Percentiles rank a stretch among this genome's conserved stretches.
Evolutionary conservation across 805 yeast genomes (phyloP).

Genomic region (Teunomyces gatunensis): DNA sequence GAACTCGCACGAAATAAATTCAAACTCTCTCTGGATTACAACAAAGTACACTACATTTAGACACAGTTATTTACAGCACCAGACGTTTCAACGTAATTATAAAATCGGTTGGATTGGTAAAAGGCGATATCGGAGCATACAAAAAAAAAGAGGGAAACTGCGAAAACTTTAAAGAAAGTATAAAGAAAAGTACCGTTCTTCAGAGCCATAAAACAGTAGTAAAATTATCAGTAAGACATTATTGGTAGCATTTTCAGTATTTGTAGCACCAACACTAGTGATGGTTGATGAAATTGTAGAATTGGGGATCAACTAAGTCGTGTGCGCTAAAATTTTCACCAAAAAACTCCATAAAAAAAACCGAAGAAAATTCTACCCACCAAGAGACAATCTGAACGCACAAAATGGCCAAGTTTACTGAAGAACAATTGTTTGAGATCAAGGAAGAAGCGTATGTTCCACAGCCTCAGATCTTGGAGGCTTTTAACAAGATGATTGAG

Average conservation of each 20-base stretch:
- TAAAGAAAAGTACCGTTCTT: no score
- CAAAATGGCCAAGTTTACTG: constrained; percentile 60
- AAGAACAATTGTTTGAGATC: constrained; percentile 61
- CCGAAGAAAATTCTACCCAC: not conserved
- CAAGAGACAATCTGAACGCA: not conserved
- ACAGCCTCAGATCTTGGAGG: constrained; percentile 59
- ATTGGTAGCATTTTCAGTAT: no score
- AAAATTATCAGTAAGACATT: no score
- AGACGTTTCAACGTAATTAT: not conserved
- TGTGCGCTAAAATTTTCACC: not conserved
- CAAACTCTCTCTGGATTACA: no score
- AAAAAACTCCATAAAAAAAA: not conserved
- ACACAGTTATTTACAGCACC: not conserved
- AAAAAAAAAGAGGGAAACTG: not conserved
- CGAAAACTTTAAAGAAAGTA: not conserved
- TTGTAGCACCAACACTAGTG: no score
- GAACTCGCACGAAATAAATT: not conserved
- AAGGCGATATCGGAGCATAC: no score
- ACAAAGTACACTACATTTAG: no score
- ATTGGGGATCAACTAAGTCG: not conserved
- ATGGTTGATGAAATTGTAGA: no score
- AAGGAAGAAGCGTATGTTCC: constrained; percentile 59
- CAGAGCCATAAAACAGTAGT: no score
- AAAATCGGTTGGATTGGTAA: no score
- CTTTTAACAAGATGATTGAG: constrained; percentile 65